These are phyloP conservation scores for Penicillium sp. DNA, from an alignment of 2,329 filamentous ascomycete genomes.

Conservation along the genomic window DNA sequence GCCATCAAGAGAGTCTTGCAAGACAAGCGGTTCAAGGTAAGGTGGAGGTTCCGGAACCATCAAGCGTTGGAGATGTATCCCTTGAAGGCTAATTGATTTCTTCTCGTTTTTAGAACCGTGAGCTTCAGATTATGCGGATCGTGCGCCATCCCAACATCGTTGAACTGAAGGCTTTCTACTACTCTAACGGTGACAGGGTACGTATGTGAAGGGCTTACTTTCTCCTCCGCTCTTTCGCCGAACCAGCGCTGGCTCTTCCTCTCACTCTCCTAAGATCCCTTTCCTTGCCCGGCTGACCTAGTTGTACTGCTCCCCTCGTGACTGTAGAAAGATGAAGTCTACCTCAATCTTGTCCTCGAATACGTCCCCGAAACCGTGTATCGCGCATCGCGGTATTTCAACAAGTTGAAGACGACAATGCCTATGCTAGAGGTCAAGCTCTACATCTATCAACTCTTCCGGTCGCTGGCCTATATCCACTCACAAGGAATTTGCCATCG, in stretches of 20 bases:
- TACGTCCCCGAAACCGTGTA: constrained; percentile 99
- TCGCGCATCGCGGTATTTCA: constrained; percentile 96
- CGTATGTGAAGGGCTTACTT: constrained; percentile 37
- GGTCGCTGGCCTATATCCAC: constrained; percentile 97
- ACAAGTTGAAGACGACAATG: constrained; percentile 99
- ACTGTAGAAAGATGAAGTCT: constrained; percentile 90
- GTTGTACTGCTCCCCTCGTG: neutral
- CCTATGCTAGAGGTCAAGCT: constrained; percentile 98
- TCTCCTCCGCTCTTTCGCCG: constrained; percentile 8
- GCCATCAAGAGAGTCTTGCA: constrained; percentile 99
- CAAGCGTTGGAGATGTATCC: neutral
- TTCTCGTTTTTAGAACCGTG: constrained; percentile 74
- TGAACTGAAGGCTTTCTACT: constrained; percentile 98
- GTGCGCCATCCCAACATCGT: constrained; percentile 99
- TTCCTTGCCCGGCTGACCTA: constrained; percentile 13
- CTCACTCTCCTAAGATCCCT: neutral
- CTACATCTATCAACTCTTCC: constrained; percentile 99
- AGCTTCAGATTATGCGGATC: constrained; percentile 99
- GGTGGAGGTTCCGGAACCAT: constrained; percentile 17
- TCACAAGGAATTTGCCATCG: constrained; percentile 98
- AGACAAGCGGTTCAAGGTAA: constrained; percentile 99
- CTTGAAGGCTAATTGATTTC: constrained; percentile 36
- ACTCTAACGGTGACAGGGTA: constrained; percentile 98
- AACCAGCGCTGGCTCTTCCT: neutral
- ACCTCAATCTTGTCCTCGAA: constrained; percentile 96